Evolutionary conservation across 192 early-diverging fungal species (phyloP).

Genomic region (Haplosporangium gracile): DNA sequence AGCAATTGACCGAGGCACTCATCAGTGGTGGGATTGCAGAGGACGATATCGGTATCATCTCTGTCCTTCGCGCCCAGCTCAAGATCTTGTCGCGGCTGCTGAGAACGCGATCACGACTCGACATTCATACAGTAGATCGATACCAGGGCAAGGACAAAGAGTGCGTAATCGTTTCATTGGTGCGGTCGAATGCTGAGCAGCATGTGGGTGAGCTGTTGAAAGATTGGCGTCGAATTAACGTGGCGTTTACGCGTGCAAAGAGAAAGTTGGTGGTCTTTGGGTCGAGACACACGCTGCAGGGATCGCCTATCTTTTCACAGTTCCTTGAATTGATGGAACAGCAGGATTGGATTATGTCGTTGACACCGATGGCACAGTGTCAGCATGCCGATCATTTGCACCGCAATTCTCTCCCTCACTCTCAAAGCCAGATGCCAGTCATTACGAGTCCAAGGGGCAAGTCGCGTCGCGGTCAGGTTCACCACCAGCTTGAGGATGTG

Average conservation of each 20-base stretch:
- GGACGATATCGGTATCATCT: conserved; percentile 83
- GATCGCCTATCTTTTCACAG: conserved; percentile 66
- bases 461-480: background rate
- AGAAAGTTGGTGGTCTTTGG: conserved; percentile 92
- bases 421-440: background rate
- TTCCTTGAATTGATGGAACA: conserved; percentile 65
- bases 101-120: conserved; percentile 59
- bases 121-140: conserved; percentile 91
- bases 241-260: conserved; percentile 93
- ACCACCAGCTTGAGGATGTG: background rate
- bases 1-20: conserved; percentile 66
- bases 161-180: conserved; percentile 90
- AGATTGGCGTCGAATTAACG: conserved; percentile 96
- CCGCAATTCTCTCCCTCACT: background rate
- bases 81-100: conserved; percentile 64
- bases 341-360: conserved; percentile 34
- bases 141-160: conserved; percentile 97
- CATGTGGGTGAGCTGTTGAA: conserved; percentile 87
- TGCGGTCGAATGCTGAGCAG: conserved; percentile 80
- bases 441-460: background rate
- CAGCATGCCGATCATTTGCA: conserved; percentile 10
- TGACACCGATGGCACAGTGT: conserved; percentile 19
- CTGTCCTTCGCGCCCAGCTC: conserved; percentile 85
- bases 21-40: conserved; percentile 74
- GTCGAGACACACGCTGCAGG: conserved; percentile 75